phyloP scores from a whole-genome alignment of 345 rosid species.

The Kernera saxatilis region DNA sequence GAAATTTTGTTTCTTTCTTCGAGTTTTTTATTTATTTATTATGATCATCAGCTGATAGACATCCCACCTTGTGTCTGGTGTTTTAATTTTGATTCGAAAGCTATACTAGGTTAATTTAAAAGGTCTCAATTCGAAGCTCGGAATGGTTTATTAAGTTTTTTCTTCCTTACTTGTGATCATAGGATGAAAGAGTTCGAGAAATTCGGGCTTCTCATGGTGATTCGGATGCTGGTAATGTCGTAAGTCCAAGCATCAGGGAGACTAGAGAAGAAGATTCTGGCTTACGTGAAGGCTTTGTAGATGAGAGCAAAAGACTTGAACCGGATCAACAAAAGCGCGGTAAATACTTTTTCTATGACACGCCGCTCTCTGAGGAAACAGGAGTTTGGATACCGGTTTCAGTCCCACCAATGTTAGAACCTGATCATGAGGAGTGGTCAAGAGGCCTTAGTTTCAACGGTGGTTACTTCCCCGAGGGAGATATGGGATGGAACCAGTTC shows the following conservation, averaged over 20 bases:
- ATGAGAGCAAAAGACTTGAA: conserved; percentile 5
- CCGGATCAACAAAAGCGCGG: conserved; percentile 35
- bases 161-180: conserved; percentile 1
- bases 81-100: not conserved
- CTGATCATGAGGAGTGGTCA: conserved; percentile 57
- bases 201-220: not conserved
- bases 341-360: conserved; percentile 75
- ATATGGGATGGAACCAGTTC: conserved; percentile 73
- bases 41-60: conserved; percentile 18
- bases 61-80: not conserved
- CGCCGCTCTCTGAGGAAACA: conserved; percentile 77
- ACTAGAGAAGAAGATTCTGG: conserved; percentile 9
- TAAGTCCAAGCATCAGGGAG: not conserved
- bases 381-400: conserved; percentile 98
- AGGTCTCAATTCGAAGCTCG: conserved; percentile 5
- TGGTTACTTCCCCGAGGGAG: conserved; percentile 88
- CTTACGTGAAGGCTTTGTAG: not conserved
- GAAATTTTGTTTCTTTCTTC: not conserved
- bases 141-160: not conserved
- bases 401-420: conserved; percentile 83
- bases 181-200: conserved; percentile 23
- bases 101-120: not conserved
- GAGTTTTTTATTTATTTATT: not conserved
- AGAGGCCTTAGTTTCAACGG: conserved; percentile 62
- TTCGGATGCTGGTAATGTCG: conserved; percentile 2